Evolutionary conservation across 163 green algal species (phyloP), one percentile per base, ranked within the genome.

Genomic region (Coccomyxa subellipsoidea): DNA sequence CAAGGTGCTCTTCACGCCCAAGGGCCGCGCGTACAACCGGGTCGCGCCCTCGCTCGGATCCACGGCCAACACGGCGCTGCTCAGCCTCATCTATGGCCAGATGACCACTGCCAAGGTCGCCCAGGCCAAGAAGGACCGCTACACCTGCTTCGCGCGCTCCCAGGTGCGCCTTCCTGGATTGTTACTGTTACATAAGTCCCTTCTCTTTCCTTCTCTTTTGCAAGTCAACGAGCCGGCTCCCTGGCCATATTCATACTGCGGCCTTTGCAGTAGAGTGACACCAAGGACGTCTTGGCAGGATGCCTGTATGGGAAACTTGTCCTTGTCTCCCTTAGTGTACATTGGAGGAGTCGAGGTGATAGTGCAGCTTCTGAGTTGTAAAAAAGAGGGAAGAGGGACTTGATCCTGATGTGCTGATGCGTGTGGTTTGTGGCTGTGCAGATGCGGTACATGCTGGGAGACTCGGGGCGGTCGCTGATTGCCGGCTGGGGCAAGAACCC

Each of bases 371-470:
- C n/a, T n/a, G n/a, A n/a, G n/a, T n/a, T n/a, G n/a, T n/a, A n/a
- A n/a, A n/a, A n/a, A n/a, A n/a, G n/a, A n/a, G 23, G 47, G 47
- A 59, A 18, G 3, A 59, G 15, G 21, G 15, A 7, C 47, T 59
- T 59, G 47, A 54, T 12, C 21, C 1, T 18, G 23, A 18, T 7
- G 23, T 12, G 47, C 47, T 59, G 47, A 59, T 18, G 23, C 0
- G 21, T 12, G 21, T 2, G 47, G 47, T 59, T 12, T 12, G 47
- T 59, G 47, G 2, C 7, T 78, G 59, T 54, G 81, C 88, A 92
- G 82, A 81, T 90, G 75, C 85, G 90, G 38, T 92, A 92, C 83
- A 78, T 93, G 82, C 84, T 93, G 80, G 66, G 66, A 73, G 90
- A 91, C 81, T 54, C 80, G 38, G 85, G 85, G n/a, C 77, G 81